phyloP scores from a whole-genome alignment of 2,329 filamentous ascomycete genomes.

The Exophiala sideris region DNA sequence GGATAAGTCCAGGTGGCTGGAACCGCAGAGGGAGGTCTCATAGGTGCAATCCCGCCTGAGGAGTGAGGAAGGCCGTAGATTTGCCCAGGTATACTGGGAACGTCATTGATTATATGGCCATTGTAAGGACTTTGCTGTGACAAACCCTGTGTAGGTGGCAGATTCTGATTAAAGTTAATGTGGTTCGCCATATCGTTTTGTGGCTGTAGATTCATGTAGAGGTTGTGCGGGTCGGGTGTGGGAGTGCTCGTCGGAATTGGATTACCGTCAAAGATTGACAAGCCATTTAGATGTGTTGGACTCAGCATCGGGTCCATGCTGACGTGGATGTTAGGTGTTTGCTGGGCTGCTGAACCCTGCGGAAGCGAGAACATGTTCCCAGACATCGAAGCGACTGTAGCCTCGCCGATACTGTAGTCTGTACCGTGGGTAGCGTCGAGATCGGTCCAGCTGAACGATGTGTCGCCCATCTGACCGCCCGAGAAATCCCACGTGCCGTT shows the following conservation, averaged over 20 bases:
- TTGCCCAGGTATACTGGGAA: background rate
- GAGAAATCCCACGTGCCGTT: conserved; percentile 25
- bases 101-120: background rate
- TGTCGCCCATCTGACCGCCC: conserved; percentile 15
- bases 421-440: conserved; percentile 20
- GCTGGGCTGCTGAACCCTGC: background rate
- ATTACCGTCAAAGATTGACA: background rate
- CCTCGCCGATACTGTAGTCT: conserved; percentile 22
- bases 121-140: background rate
- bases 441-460: conserved; percentile 22
- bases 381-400: conserved; percentile 17
- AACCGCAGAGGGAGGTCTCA: background rate
- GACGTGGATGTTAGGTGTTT: conserved; percentile 1
- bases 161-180: background rate
- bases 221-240: conserved; percentile 1
- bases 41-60: background rate
- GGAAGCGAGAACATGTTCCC: background rate
- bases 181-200: background rate
- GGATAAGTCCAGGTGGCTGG: background rate
- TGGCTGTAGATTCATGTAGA: conserved; percentile 1
- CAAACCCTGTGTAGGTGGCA: background rate
- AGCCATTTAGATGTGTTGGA: background rate
- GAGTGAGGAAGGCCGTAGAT: background rate
- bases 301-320: conserved; percentile 6
- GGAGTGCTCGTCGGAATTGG: conserved; percentile 1